These are phyloP conservation scores for sorghum (Sorghum bicolor) DNA, from an alignment of 176 grass and related monocot species.

Conservation along the genomic window Sorghum_bicolor_NCBIv3 NC_012874.2:6916501-6917000, in stretches of 20 bases:
- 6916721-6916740: too few species aligned
- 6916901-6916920: too few species aligned
- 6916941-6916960: neutral
- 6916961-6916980: neutral
- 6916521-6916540: constrained; percentile 46
- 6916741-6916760: too few species aligned
- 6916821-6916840: too few species aligned
- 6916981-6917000: neutral
- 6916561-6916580: constrained; percentile 41
- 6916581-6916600: constrained; percentile 44
- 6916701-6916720: constrained; percentile 16
- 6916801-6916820: too few species aligned
- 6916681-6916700: constrained; percentile 72
- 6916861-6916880: too few species aligned
- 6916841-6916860: too few species aligned
- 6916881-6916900: too few species aligned
- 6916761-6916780: too few species aligned
- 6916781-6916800: too few species aligned
- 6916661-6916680: constrained; percentile 26
- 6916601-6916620: constrained; percentile 46
- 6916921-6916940: too few species aligned
- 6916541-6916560: constrained; percentile 50
- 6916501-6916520: constrained; percentile 46
- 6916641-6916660: constrained; percentile 6
- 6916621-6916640: constrained; percentile 36